These are phyloP conservation scores for Cucumis cinereus DNA, from an alignment of 306 rosid species.

Conservation along the genomic window DNA sequence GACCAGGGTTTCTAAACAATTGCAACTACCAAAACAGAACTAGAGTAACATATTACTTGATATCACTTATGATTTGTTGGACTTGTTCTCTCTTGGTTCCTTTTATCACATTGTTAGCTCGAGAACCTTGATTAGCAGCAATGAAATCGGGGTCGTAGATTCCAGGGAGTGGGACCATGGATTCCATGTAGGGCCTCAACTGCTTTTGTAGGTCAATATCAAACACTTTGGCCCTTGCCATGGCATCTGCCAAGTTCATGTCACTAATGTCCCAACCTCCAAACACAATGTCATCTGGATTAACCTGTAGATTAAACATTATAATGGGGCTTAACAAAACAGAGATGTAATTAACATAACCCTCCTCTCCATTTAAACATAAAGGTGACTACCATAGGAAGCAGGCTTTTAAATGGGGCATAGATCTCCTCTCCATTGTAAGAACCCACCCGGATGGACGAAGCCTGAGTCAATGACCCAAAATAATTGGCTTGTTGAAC, in stretches of 20 bases:
- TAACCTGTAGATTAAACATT: conserved; percentile 41
- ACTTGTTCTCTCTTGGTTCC: conserved; percentile 88
- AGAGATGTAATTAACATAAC: not conserved
- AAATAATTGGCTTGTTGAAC: conserved; percentile 90
- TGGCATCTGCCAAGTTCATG: conserved; percentile 89
- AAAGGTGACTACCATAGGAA: conserved; percentile 57
- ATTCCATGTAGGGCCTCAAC: conserved; percentile 90
- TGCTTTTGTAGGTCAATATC: conserved; percentile 98
- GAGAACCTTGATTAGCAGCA: conserved; percentile 86
- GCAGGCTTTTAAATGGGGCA: conserved; percentile 91
- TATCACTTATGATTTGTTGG: conserved; percentile 60
- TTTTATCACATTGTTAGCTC: conserved; percentile 80
- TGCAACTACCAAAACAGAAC: not conserved
- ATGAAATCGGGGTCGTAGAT: conserved; percentile 86
- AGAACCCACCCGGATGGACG: conserved; percentile 85
- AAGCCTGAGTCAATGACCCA: conserved; percentile 91
- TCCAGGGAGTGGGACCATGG: conserved; percentile 96
- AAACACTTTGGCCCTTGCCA: conserved; percentile 86
- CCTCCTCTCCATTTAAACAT: not conserved
- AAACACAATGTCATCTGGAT: conserved; percentile 89
- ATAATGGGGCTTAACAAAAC: not conserved
- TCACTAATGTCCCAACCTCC: conserved; percentile 98
- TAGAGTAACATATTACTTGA: conserved; percentile 27
- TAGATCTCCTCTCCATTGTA: conserved; percentile 85
- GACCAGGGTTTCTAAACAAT: not conserved